phyloP scores from a whole-genome alignment of 2,329 filamentous ascomycete species.

The Pseudogymnoascus sp. region DNA sequence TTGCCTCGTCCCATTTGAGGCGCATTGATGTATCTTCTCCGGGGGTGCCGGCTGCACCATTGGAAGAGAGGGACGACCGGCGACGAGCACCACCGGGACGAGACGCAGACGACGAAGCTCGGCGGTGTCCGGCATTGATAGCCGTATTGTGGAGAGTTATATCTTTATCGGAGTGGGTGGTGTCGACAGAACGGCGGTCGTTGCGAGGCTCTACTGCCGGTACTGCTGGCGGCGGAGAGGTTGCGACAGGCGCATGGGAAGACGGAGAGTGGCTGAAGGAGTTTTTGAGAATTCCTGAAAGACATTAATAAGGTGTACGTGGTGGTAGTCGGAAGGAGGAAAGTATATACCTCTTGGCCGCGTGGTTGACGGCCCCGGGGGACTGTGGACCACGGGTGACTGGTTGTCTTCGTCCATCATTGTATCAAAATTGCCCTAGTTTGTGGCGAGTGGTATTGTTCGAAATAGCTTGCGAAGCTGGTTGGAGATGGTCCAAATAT shows the following conservation, averaged over 20 bases:
- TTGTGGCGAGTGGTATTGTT: not conserved
- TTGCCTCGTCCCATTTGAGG: slow-evolving; percentile 97
- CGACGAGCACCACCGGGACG: slow-evolving; percentile 54
- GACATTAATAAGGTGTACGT: slow-evolving; percentile 11
- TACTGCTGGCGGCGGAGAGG: slow-evolving; percentile 35
- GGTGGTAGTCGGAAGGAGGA: slow-evolving; percentile 7
- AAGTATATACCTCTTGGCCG: slow-evolving; percentile 30
- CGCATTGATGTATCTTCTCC: slow-evolving; percentile 58
- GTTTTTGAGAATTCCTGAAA: slow-evolving; percentile 86
- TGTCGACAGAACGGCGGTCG: slow-evolving; percentile 28
- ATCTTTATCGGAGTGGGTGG: slow-evolving; percentile 63
- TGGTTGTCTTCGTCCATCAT: slow-evolving; percentile 22
- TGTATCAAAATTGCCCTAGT: not conserved
- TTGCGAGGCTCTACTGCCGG: slow-evolving; percentile 27
- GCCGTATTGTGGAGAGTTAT: slow-evolving; percentile 90
- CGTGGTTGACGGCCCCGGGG: slow-evolving; percentile 27
- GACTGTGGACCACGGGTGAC: slow-evolving; percentile 21
- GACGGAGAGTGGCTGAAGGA: slow-evolving; percentile 56
- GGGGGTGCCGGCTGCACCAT: slow-evolving; percentile 35
- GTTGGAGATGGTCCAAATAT: not conserved
- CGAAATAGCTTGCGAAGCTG: not conserved
- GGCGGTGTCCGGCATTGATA: slow-evolving; percentile 81
- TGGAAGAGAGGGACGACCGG: slow-evolving; percentile 47
- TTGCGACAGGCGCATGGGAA: slow-evolving; percentile 32
- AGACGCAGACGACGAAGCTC: slow-evolving; percentile 70